A percentile compares a stretch with the other conserved stretches of the same genome.
phyloP scores from a whole-genome alignment of 192 early-diverging fungal species.

The Rhizophagus sp. region DNA sequence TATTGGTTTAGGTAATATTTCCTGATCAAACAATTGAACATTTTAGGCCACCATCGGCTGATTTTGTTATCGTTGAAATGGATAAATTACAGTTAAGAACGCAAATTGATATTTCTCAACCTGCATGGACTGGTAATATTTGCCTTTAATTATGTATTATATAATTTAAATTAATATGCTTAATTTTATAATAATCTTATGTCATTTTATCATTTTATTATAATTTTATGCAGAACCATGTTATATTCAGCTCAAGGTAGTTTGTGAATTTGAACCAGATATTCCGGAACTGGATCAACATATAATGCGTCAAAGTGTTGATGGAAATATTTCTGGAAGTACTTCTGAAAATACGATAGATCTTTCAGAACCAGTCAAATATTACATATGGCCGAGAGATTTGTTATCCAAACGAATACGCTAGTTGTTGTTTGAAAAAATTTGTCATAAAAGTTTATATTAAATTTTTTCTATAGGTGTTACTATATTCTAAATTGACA shows the following conservation, averaged over 20 bases:
- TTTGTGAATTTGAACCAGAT: constrained; percentile 19
- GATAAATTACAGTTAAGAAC: constrained; percentile 25
- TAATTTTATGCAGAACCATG: neutral
- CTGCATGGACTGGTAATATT: constrained; percentile 26
- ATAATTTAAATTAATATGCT: neutral
- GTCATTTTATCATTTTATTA: no score
- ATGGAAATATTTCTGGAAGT: neutral
- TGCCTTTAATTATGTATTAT: neutral
- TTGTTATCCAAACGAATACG: neutral
- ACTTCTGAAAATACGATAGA: neutral
- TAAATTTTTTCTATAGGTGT: no score
- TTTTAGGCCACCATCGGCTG: constrained; percentile 19
- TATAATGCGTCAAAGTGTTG: constrained; percentile 1
- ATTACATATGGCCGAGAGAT: constrained; percentile 25
- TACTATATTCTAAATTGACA: no score
- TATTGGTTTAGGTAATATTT: neutral
- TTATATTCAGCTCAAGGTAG: constrained; percentile 11
- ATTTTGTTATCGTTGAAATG: neutral
- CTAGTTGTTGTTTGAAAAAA: neutral
- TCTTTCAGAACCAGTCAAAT: constrained; percentile 12
- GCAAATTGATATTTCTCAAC: constrained; percentile 27
- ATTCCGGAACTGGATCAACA: neutral
- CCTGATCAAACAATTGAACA: constrained; percentile 17
- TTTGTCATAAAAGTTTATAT: no score
- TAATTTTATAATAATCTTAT: neutral